These are phyloP conservation scores for Fusarium nanum DNA, from an alignment of 2,329 filamentous ascomycete species.

Conservation along the genomic window DNA sequence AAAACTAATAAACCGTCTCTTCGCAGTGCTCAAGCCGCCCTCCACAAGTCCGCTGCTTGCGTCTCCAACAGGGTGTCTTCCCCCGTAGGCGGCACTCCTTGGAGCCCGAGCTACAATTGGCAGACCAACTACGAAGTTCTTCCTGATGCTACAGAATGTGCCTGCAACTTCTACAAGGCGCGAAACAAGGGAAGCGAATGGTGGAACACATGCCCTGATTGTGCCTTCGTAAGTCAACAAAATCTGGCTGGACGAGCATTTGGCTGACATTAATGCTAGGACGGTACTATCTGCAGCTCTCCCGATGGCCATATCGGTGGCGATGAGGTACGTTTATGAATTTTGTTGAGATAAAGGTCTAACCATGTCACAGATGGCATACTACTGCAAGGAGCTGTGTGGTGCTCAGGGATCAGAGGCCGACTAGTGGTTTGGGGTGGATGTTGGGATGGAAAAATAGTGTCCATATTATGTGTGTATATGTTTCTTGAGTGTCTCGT, in stretches of 20 bases:
- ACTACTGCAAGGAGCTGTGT: background rate
- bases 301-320: background rate
- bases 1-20: background rate
- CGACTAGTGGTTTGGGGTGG: background rate
- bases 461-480: background rate
- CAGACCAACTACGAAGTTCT: background rate
- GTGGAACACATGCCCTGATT: background rate
- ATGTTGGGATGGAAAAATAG: no score
- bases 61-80: background rate
- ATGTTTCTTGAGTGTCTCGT: background rate
- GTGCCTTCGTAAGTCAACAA: background rate
- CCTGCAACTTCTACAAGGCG: background rate
- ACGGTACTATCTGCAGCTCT: background rate
- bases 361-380: background rate
- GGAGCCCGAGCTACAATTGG: conserved; percentile 1
- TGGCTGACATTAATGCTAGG: background rate
- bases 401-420: background rate
- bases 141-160: background rate
- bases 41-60: background rate
- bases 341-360: background rate
- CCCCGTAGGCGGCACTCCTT: background rate
- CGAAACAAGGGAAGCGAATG: background rate
- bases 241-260: no score
- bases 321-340: background rate
- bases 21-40: background rate